Conservation (phyloP, 2,329 filamentous ascomycete genomes). For the Aspergillus clavatus region DNA sequence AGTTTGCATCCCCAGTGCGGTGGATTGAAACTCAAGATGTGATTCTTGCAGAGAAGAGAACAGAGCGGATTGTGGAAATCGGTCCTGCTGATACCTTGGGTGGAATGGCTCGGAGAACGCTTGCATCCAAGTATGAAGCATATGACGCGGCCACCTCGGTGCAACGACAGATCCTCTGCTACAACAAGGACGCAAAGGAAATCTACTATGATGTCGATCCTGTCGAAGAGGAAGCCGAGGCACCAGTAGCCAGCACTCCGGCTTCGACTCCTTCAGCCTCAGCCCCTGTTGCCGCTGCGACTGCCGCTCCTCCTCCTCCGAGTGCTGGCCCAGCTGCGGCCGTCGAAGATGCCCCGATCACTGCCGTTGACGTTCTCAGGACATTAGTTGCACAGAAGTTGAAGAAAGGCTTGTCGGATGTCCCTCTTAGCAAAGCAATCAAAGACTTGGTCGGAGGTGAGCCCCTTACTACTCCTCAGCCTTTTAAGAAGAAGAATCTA, state of each 20-base stretch:
- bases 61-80: conserved; percentile 95
- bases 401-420: conserved; percentile 85
- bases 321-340: conserved; percentile 81
- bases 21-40: conserved; percentile 99
- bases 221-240: conserved; percentile 78
- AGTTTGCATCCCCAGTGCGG: conserved; percentile 96
- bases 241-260: conserved; percentile 36
- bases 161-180: conserved; percentile 95
- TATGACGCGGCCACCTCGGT: conserved; percentile 96
- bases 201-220: conserved; percentile 99
- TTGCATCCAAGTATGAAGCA: conserved; percentile 96
- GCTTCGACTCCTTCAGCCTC: conserved; percentile 41
- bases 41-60: conserved; percentile 90
- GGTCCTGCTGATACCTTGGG: conserved; percentile 95
- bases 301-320: conserved; percentile 56
- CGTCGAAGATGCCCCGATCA: conserved; percentile 79
- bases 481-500: not conserved
- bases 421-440: conserved; percentile 93
- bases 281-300: conserved; percentile 49
- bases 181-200: conserved; percentile 98
- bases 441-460: conserved; percentile 96
- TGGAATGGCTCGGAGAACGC: conserved; percentile 92
- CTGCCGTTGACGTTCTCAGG: conserved; percentile 83
- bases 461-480: conserved; percentile 30
- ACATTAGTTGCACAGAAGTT: conserved; percentile 92